Evolutionary conservation across 345 rosid species (phyloP).

Genomic region (Salix suchowensis): DNA sequence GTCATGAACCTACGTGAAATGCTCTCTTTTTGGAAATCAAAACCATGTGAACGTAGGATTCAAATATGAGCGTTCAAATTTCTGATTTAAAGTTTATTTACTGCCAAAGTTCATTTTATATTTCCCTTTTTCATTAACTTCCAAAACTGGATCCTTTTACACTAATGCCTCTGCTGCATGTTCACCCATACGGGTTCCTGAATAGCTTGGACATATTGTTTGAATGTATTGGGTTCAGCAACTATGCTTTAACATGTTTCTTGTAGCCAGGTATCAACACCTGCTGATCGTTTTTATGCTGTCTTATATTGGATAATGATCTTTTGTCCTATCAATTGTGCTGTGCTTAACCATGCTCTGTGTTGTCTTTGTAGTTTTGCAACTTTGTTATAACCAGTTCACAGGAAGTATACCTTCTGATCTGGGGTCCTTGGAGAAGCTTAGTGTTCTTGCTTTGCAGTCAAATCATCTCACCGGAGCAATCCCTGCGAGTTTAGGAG

Average conservation of each 20-base stretch:
- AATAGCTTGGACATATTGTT: background rate
- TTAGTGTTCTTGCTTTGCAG: constrained; percentile 75
- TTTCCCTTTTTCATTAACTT: background rate
- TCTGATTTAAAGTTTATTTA: background rate
- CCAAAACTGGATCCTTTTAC: background rate
- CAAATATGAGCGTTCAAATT: background rate
- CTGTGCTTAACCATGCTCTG: constrained; percentile 5
- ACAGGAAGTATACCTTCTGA: constrained; percentile 76
- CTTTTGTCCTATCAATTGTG: background rate
- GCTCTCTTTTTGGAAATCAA: background rate
- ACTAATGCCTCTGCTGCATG: background rate
- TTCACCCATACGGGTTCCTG: background rate
- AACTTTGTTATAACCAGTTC: constrained; percentile 79
- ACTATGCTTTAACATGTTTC: background rate
- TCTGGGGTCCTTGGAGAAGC: constrained; percentile 64
- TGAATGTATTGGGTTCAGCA: background rate
- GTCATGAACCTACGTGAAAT: background rate
- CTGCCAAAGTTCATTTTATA: background rate
- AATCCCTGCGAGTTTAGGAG: constrained; percentile 91
- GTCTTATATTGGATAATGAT: background rate
- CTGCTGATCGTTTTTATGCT: background rate
- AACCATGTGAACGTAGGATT: background rate
- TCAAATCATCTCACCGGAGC: constrained; percentile 81
- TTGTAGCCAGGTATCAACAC: background rate
- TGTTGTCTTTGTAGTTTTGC: constrained; percentile 52